Conservation (phyloP, 2,329 filamentous ascomycete species). For the Zasmidium angulare region DNA sequence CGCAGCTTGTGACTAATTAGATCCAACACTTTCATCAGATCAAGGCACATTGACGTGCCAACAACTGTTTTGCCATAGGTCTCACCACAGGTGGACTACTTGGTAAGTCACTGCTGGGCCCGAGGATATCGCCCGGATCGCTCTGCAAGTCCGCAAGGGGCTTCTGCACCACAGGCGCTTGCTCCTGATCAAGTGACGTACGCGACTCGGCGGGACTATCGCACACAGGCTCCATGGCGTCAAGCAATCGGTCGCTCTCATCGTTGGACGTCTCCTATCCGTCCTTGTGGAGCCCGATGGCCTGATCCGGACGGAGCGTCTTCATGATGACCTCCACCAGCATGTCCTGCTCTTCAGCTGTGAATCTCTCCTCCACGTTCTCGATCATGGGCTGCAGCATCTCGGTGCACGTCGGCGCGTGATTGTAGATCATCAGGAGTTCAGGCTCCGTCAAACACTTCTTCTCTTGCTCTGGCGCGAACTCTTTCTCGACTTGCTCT, state of each 20-base stretch:
- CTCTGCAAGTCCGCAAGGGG: no score
- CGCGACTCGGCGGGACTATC: neutral
- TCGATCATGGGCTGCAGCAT: slow-evolving; percentile 39
- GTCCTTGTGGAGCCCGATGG: neutral
- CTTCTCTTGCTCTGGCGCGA: slow-evolving; percentile 31
- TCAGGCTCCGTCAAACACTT: slow-evolving; percentile 38
- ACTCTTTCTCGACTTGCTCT: slow-evolving; percentile 27
- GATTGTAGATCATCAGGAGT: slow-evolving; percentile 35
- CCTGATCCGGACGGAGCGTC: slow-evolving; percentile 18
- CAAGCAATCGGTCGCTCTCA: neutral
- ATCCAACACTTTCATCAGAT: no score
- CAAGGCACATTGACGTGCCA: no score
- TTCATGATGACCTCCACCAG: slow-evolving; percentile 29
- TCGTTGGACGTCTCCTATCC: neutral
- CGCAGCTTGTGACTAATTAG: no score
- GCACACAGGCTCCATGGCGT: neutral
- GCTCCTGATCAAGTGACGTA: no score
- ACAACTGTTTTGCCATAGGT: no score
- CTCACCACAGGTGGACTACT: no score
- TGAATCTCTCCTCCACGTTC: slow-evolving; percentile 35
- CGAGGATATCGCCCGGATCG: no score
- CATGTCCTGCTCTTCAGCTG: slow-evolving; percentile 32
- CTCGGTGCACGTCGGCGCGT: slow-evolving; percentile 33
- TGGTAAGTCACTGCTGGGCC: no score
- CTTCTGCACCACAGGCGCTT: no score